Evolutionary conservation across 164 flowering plant species (phyloP).

Genomic region (Vitis cinerea): DNA sequence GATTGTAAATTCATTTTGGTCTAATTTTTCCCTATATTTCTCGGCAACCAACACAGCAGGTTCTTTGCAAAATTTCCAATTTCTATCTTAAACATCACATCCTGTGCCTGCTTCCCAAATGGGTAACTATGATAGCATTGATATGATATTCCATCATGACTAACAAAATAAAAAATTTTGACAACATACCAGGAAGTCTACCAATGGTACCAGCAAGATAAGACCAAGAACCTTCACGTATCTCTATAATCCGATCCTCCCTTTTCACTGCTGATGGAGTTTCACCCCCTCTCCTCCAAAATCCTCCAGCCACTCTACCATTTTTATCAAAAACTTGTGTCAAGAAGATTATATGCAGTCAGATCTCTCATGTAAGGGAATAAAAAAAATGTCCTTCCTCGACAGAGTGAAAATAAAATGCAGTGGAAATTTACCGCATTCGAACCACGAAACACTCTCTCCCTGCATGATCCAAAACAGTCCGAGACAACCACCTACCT

Average conservation of each 20-base stretch:
- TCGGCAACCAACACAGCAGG: too few species aligned
- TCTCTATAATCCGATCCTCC: slow-evolving; percentile 79
- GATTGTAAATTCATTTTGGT: too few species aligned
- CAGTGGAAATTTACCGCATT: slow-evolving; percentile 45
- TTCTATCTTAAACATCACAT: too few species aligned
- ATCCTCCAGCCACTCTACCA: slow-evolving; percentile 73
- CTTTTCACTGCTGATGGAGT: slow-evolving; percentile 63
- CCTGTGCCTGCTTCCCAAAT: too few species aligned
- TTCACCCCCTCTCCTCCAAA: slow-evolving; percentile 94
- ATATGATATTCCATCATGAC: neutral
- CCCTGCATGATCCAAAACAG: slow-evolving; percentile 92
- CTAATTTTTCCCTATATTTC: too few species aligned
- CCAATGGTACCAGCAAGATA: slow-evolving; percentile 89
- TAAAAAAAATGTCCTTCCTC: neutral
- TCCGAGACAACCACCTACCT: slow-evolving; percentile 93
- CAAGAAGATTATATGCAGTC: neutral
- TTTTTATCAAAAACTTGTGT: neutral
- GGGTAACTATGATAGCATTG: too few species aligned
- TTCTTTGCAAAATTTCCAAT: too few species aligned
- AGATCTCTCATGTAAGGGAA: too few species aligned
- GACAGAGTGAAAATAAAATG: neutral
- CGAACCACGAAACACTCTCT: slow-evolving; percentile 84
- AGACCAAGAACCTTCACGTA: slow-evolving; percentile 91
- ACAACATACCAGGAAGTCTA: slow-evolving; percentile 73
- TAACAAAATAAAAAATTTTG: neutral